Base-by-base conservation (phyloP, 1,284 basidiomycete genomes). In the Melanopsichium pennsylvanicum region DNA sequence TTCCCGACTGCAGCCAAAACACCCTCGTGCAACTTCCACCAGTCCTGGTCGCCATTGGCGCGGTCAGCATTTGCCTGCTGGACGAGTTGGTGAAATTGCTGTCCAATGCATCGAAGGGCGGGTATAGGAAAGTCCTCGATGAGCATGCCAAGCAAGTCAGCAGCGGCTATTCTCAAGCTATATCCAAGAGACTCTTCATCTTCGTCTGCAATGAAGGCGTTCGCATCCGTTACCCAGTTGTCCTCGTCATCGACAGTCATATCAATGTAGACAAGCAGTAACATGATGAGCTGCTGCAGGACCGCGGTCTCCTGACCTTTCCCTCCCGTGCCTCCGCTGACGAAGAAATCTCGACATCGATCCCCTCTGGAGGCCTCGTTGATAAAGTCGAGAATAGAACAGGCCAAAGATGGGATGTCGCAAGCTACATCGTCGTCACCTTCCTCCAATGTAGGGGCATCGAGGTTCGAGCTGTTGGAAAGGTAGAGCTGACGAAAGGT, bases 161-260 rank as follows among this genome's bases (percentile, higher is more conserved):
- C 89, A 4, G 89, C 88, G 5, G 90, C 89, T 10, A 92, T 86
- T 32, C 95, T 87, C 37, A 93, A 86, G 60, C 90, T 90, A 79
- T 92, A 94, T 0, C 85, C 81, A 44, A 90, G 86, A 1, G 88
- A 89, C 68, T 96, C 93, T 72, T 97, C 95, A 63, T 97, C 92
- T 76, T 97, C 94, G 74, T 97, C 92, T 19, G 90, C 89, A 21
- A 97, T 89, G 78, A 97, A 97, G 2, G 90, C 88, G 70, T 96
- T 95, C 1, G 91, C 88, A 75, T 97, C 90, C 48, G 84, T 87
- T 4, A 87, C 87, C 94, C 95, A 97, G 33, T 88, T 89, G 43
- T 94, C 92, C 80, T 94, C 93, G 90, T 97, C 92, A 48, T 94
- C 91, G 15, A 86, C 85, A 0, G 93, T 93, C 85, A 97, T 93